Base-by-base conservation (phyloP, 2,329 filamentous ascomycete species). In the Hyphodiscus sp. region DNA sequence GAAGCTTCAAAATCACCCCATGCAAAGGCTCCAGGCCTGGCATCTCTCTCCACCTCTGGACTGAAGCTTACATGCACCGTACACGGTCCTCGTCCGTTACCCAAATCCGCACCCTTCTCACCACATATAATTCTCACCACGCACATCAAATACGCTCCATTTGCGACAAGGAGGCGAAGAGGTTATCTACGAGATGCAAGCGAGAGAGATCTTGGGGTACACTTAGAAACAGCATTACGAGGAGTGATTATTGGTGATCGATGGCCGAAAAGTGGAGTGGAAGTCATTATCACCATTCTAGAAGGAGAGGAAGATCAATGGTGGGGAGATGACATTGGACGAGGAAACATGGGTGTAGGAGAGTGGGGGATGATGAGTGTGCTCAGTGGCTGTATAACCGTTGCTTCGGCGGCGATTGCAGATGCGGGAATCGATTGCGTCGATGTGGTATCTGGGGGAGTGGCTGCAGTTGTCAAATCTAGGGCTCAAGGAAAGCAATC, bases 191-290 rank as follows among this genome's bases (percentile, higher is more conserved):
- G 91, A 46, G 92, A 97, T 69, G 78, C 86, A 16, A 86, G 80
- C 57, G 94, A 99, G 73, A 82, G 91, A 49, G 94, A 99, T 67
- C 78, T 99, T 1, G 89, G 89, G 13, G 87, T 91, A 11, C 92
- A 97, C 68, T 76, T 99, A 2, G 91, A 97, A 70, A 92, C 90
- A 16, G 91, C 94, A 23, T 76, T 99, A 49, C 82, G 91, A 33
- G 92, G 92, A 1, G 88, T 90, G 8, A 84, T 97, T 49, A 92
- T 97, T 66, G 91, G 90, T 15, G 91, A 96, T 68, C 79, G 92
- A 54, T 99, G 92, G 89, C 94, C 94, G n/a, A 99, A 99, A 76
- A 96, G 90, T 69, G 91, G 90, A 45, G 85, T 96, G n/a, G 94
- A 99, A 68, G 85, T 99, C 42, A 86, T 96, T 18, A 83, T 99